Conservation (phyloP, 768 basidiomycete species). For the Nidularia pulvinata region DNA sequence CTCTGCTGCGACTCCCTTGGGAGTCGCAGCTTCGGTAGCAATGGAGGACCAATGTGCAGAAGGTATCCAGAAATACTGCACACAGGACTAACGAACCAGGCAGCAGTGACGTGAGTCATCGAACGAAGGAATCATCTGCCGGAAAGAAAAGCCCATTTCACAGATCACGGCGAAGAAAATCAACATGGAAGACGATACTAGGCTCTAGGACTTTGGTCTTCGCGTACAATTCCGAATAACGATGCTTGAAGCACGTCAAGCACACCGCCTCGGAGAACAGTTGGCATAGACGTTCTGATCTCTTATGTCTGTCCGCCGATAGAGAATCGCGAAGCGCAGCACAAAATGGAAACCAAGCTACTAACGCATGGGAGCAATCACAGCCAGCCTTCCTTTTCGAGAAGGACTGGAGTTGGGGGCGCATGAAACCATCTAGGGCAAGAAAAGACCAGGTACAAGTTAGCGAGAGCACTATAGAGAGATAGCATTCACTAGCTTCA, state of each 20-base stretch:
- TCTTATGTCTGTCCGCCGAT: slow-evolving; percentile 11
- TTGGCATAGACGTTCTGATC: slow-evolving; percentile 20
- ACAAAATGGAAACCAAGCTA: slow-evolving; percentile 32
- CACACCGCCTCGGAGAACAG: slow-evolving; percentile 8
- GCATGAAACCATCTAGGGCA: slow-evolving; percentile 11
- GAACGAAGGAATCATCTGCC: slow-evolving; percentile 1
- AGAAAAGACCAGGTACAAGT: slow-evolving; percentile 11
- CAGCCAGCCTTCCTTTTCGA: slow-evolving; percentile 37
- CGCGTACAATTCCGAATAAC: slow-evolving; percentile 9
- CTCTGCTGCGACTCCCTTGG: slow-evolving; percentile 51
- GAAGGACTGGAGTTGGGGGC: slow-evolving; percentile 42
- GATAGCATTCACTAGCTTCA: background rate
- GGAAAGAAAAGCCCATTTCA: slow-evolving; percentile 4
- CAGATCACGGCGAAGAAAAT: slow-evolving; percentile 1
- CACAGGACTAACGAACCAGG: background rate
- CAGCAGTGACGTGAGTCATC: slow-evolving; percentile 8
- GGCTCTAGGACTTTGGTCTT: slow-evolving; percentile 10
- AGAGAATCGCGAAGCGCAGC: slow-evolving; percentile 18
- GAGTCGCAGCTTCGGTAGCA: slow-evolving; percentile 34
- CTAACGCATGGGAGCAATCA: slow-evolving; percentile 28
- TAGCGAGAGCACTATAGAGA: background rate
- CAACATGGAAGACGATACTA: background rate
- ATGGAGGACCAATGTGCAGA: slow-evolving; percentile 19
- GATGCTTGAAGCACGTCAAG: slow-evolving; percentile 12
- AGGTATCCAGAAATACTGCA: too few relatives aligned